Base-by-base conservation (phyloP, 352 stramenopile species). In the Globisporangium viniferum region DNA sequence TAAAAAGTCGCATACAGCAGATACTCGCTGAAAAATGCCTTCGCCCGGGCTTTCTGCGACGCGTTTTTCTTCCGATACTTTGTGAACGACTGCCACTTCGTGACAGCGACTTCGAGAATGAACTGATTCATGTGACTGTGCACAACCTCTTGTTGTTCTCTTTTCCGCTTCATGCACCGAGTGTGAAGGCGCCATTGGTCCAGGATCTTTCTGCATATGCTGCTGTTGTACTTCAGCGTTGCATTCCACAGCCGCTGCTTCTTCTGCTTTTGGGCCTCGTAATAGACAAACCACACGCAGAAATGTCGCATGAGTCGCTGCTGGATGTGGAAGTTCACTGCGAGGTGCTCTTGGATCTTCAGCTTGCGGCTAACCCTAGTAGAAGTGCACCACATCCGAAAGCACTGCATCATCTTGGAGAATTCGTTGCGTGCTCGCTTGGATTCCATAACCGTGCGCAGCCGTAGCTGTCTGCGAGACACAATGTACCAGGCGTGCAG, bases 401-500 rank as follows among this genome's bases (percentile, higher is more conserved):
- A 65, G 15, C 31, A 31, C 57, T 70, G n/a, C 6, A 48, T 10
- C 18, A 33, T 44, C n/a, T 27, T 62, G 6, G 15, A 6, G 2
- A 9, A 51, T 36, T 68, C 58, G 24, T 51, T 64, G 1, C 39
- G 33, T n/a, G 20, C 35, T 6, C 49, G 44, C 59, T 59, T 33
- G 53, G 64, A 46, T 1, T 20, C 10, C 22, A 81, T 44, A 7
- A 79, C 69, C 33, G 69, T 58, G 44, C 0, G 41, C 36, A 70
- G 61, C 6, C 62, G 73, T 68, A 60, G 72, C 49, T 44, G 46
- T 24, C 44, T 62, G 64, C 66, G 55, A 33, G 29, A 63, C n/a
- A 55, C 61, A 5, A 72, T 33, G 54, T 76, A 75, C 80, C 78
- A 88, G 10, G 59, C 35, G 20, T 74, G 29, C 20, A 88, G 12